Percentiles rank a stretch among this genome's conserved stretches.
phyloP scores from a whole-genome alignment of 768 basidiomycete species.

The Panaeolus cyanescens region DNA sequence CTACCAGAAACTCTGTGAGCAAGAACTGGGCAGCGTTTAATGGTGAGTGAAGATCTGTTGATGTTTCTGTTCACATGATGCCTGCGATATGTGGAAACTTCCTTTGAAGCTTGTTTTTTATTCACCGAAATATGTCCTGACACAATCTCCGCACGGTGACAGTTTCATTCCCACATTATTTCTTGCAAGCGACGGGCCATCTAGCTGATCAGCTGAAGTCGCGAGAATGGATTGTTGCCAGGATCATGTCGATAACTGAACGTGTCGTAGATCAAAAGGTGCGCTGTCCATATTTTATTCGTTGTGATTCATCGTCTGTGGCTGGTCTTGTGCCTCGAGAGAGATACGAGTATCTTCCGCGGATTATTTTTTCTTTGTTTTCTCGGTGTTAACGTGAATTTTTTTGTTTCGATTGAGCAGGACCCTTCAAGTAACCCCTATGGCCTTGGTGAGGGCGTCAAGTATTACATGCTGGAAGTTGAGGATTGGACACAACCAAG shows the following conservation, averaged over 20 bases:
- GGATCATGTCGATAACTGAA: constrained; percentile 88
- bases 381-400: constrained; percentile 6
- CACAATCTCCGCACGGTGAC: constrained; percentile 14
- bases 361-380: background rate
- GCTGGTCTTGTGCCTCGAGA: constrained; percentile 22
- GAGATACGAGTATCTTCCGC: constrained; percentile 13
- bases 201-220: constrained; percentile 88
- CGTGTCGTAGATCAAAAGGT: constrained; percentile 82
- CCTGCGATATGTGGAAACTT: background rate
- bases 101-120: constrained; percentile 1
- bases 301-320: background rate
- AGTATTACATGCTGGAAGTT: constrained; percentile 92
- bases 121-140: constrained; percentile 38
- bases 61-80: background rate
- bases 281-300: background rate
- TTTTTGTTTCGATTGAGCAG: constrained; percentile 48
- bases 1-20: constrained; percentile 90
- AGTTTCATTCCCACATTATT: constrained; percentile 98
- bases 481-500: constrained; percentile 89
- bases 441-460: constrained; percentile 83
- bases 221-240: constrained; percentile 93
- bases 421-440: constrained; percentile 88
- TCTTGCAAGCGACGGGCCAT: constrained; percentile 85
- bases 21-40: constrained; percentile 99
- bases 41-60: constrained; percentile 48